Base-by-base conservation (phyloP, 768 basidiomycete species). In the Guyanaporus albipodus region DNA sequence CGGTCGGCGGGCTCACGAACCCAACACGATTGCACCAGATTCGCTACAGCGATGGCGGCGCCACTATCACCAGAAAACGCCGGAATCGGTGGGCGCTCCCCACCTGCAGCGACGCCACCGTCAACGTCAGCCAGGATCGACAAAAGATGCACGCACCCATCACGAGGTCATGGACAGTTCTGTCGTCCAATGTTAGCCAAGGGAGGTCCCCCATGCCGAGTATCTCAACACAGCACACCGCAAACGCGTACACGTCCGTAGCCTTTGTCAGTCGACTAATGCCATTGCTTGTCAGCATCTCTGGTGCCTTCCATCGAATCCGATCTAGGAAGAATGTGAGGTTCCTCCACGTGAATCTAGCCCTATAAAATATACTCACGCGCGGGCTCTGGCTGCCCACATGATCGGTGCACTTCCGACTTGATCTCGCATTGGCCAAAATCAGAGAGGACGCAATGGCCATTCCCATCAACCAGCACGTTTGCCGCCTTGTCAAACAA, bases 341-440 rank as follows among this genome's bases (percentile, higher is more conserved):
- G 28, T 29, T 33, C 6, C 27, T 29, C 23, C 17, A 17, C 7
- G 21, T 6, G 34, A 17, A 23, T 8, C 9, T 9, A 9, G 1
- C 14, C 4, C 4, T 4, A 8, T n/a, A n/a, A n/a, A n/a, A n/a
- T 23, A 1, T 4, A 50, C 57, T 41, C 54, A 83, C 81, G 70
- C 48, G 72, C n/a, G n/a, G n/a, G 70, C 27, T 68, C 67, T 3
- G 71, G 59, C 19, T 68, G 68, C 9, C 79, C 80, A 44, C 78
- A 84, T 3, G 85, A 69, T 26, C 77, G 73, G 54, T 73, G 81
- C 4, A 78, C 80, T 60, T 91, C 86, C 14, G 74, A 77, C 67
- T 82, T 87, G 71, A 91, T 81, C 63, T 87, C 83, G 54, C 79
- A 84, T 62, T 91, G 85, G 0, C 87, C 88, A 62, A 93, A 92